These are phyloP conservation scores for Elsinoe perseae DNA, from an alignment of 2,329 filamentous ascomycete species.

Conservation along the genomic window DNA sequence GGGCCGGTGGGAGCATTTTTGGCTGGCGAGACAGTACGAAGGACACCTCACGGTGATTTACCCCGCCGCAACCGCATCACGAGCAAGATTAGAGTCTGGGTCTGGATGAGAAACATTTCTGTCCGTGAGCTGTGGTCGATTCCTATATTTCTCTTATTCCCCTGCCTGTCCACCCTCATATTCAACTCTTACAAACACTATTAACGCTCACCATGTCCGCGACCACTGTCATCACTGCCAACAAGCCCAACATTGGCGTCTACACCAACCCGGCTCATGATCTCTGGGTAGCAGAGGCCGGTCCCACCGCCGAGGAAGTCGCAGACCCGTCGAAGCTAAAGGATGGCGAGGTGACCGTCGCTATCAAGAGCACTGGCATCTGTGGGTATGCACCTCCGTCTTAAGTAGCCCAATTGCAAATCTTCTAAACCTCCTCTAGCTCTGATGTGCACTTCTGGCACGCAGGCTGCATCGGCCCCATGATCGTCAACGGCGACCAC, in stretches of 20 bases:
- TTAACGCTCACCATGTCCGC: conserved; percentile 19
- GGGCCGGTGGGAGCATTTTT: conserved; percentile 1
- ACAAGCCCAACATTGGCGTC: conserved; percentile 87
- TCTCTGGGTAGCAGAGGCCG: conserved; percentile 75
- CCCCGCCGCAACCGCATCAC: conserved; percentile 6
- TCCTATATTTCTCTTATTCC: conserved; percentile 2
- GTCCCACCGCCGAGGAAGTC: conserved; percentile 68
- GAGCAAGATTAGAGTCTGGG: background rate
- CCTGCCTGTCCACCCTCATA: background rate
- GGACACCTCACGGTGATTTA: background rate
- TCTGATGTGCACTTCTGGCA: conserved; percentile 98
- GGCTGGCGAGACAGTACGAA: background rate
- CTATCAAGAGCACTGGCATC: conserved; percentile 89
- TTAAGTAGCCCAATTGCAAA: too few species aligned
- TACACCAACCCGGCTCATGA: conserved; percentile 92
- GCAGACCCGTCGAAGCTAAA: conserved; percentile 60
- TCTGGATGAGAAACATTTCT: background rate
- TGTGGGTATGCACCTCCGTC: conserved; percentile 88
- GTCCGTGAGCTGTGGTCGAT: background rate
- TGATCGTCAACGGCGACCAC: conserved; percentile 83
- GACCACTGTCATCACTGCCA: conserved; percentile 37
- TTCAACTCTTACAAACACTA: background rate
- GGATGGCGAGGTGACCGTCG: conserved; percentile 77
- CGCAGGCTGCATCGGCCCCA: conserved; percentile 86
- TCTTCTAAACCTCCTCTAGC: conserved; percentile 1